Conservation (phyloP, 371 early-diverging fungal species). For the Mucor lusitanicus region DNA sequence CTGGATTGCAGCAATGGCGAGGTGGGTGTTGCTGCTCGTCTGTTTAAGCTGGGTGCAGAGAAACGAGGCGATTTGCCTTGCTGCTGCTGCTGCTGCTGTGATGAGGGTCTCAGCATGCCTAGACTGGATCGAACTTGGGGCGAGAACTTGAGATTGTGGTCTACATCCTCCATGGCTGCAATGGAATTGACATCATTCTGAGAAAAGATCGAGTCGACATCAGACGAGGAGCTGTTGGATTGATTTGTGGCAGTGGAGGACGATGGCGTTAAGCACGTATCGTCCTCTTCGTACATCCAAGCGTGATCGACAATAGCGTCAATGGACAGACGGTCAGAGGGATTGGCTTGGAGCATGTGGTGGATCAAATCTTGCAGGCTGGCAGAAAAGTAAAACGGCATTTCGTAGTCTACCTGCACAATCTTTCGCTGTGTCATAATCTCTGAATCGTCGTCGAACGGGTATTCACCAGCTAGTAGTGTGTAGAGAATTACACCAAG, state of each 20-base stretch:
- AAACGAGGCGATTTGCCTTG: conserved; percentile 31
- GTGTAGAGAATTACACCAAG: conserved; percentile 85
- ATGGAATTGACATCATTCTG: conserved; percentile 7
- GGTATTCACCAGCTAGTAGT: conserved; percentile 77
- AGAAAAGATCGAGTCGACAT: conserved; percentile 34
- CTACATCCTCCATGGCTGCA: conserved; percentile 1
- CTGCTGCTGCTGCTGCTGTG: conserved; percentile 5
- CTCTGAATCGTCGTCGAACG: conserved; percentile 86
- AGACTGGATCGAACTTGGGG: conserved; percentile 33
- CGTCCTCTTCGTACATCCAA: conserved; percentile 53
- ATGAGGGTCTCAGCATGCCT: conserved; percentile 17
- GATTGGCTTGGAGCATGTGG: conserved; percentile 66
- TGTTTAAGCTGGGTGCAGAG: conserved; percentile 35
- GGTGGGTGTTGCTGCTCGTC: conserved; percentile 16
- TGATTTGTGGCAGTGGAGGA: conserved; percentile 31
- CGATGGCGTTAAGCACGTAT: conserved; percentile 23
- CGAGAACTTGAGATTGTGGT: conserved; percentile 16
- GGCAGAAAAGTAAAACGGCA: conserved; percentile 66
- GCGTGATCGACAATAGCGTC: conserved; percentile 69
- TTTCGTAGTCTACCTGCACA: conserved; percentile 68
- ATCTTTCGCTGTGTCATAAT: conserved; percentile 72
- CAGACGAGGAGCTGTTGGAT: conserved; percentile 15
- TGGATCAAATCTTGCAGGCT: conserved; percentile 54
- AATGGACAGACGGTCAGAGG: conserved; percentile 65
- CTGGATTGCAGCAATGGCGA: conserved; percentile 8